Conservation (phyloP, 2,329 filamentous ascomycete genomes). For the Fusarium acutatum region DNA sequence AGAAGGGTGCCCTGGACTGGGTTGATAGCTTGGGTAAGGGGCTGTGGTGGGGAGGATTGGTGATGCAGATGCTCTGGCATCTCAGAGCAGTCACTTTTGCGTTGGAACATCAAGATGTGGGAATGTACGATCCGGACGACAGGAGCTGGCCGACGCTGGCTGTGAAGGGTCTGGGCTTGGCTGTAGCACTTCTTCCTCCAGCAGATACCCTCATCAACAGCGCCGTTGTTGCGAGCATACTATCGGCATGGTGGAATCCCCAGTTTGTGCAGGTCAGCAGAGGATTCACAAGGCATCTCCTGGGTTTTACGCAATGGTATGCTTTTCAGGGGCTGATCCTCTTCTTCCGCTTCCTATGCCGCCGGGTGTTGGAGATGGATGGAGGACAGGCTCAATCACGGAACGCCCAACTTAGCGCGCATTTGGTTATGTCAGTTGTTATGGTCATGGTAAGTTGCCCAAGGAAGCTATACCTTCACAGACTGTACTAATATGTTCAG, state of each 20-base stretch:
- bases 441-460: constrained; percentile 60
- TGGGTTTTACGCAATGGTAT: constrained; percentile 72
- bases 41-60: constrained; percentile 59
- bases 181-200: constrained; percentile 49
- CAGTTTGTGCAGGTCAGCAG: constrained; percentile 66
- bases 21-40: constrained; percentile 53
- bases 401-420: constrained; percentile 59
- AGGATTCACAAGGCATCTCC: constrained; percentile 68
- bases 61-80: constrained; percentile 63
- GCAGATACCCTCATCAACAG: constrained; percentile 54
- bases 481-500: constrained; percentile 45
- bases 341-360: constrained; percentile 61
- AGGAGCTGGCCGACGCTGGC: constrained; percentile 22
- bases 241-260: constrained; percentile 75
- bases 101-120: constrained; percentile 41
- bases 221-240: constrained; percentile 58
- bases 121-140: constrained; percentile 48
- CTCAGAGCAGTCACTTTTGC: constrained; percentile 41
- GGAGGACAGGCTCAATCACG: constrained; percentile 49
- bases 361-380: constrained; percentile 52
- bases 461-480: accelerated
- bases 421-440: constrained; percentile 63
- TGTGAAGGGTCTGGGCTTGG: constrained; percentile 19
- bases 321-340: constrained; percentile 69
- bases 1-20: constrained; percentile 52